Evolutionary conservation across 257 asterid genomes (phyloP).

Genomic region (Capsicum baccatum): DNA sequence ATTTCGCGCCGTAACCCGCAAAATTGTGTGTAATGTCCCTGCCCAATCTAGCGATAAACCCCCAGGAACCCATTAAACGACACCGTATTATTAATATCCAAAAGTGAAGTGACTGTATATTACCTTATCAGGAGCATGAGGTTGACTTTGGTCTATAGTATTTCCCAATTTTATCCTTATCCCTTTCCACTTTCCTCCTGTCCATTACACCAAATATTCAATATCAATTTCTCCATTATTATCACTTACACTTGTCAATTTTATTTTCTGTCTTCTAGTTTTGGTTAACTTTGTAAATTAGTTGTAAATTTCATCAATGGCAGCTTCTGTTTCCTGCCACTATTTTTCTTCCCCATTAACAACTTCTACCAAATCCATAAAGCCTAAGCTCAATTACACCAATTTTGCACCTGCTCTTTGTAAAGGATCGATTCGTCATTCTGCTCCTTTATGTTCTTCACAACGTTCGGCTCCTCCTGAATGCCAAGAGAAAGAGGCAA

Average conservation of each 20-base stretch:
- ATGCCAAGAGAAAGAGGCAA: conserved; percentile 54
- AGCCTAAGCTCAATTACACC: conserved; percentile 38
- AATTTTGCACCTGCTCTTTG: conserved; percentile 22
- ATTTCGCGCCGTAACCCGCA: background rate
- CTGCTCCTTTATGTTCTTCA: conserved; percentile 52
- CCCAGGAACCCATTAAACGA: background rate
- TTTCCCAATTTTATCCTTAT: conserved; percentile 34
- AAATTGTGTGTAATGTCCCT: background rate
- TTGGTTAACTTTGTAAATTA: background rate
- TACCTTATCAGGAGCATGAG: conserved; percentile 72
- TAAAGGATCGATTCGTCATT: conserved; percentile 18
- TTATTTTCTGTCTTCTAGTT: background rate
- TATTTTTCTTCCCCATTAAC: conserved; percentile 46
- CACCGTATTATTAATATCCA: background rate
- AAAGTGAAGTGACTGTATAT: background rate
- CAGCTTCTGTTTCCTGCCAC: conserved; percentile 65
- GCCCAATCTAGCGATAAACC: background rate
- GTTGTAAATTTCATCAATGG: conserved; percentile 55
- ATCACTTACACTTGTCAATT: background rate
- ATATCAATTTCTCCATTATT: conserved; percentile 32
- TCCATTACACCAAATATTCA: conserved; percentile 47
- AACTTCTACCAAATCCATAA: conserved; percentile 37
- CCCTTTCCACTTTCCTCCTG: conserved; percentile 31
- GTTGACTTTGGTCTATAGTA: conserved; percentile 46
- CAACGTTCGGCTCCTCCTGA: conserved; percentile 41